phyloP scores from a whole-genome alignment of 805 yeast species.

The Groenewaldozyma tartarivorans region DNA sequence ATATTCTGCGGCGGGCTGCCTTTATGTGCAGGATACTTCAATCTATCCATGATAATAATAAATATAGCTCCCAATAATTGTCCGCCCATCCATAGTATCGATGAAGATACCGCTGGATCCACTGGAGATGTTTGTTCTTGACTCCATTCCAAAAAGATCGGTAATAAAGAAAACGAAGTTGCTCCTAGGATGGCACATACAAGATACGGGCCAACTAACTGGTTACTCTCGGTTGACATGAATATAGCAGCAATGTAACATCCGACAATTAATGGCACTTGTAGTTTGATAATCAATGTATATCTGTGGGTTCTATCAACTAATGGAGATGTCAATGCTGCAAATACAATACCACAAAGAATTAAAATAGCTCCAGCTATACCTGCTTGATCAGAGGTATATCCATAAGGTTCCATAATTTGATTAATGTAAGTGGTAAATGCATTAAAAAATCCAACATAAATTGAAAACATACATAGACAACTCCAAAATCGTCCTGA shows the following conservation, averaged over 20 bases:
- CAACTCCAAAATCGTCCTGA: conserved; percentile 14
- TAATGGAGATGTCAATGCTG: conserved; percentile 24
- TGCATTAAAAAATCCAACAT: conserved; percentile 28
- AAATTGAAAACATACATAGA: conserved; percentile 21
- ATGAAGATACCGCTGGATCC: conserved; percentile 23
- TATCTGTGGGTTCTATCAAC: conserved; percentile 22
- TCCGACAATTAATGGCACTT: conserved; percentile 22
- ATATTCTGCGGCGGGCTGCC: conserved; percentile 27
- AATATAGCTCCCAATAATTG: conserved; percentile 26
- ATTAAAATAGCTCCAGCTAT: conserved; percentile 26
- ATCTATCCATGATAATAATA: conserved; percentile 25
- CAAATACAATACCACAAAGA: conserved; percentile 23
- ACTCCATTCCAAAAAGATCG: conserved; percentile 24
- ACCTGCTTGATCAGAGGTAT: conserved; percentile 26
- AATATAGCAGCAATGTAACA: conserved; percentile 24
- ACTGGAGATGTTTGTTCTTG: conserved; percentile 28
- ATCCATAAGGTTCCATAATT: conserved; percentile 27
- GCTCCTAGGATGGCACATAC: conserved; percentile 25
- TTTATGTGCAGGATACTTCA: conserved; percentile 18
- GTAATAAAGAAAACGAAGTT: conserved; percentile 24
- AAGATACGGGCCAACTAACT: conserved; percentile 24
- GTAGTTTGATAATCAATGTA: conserved; percentile 15
- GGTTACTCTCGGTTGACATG: conserved; percentile 20
- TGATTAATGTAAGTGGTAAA: conserved; percentile 24
- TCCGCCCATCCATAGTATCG: conserved; percentile 26